Evolutionary conservation across 345 rosid genomes (phyloP), one percentile per base, ranked within the genome.

Genomic region (Gossypium mustelinum): DNA sequence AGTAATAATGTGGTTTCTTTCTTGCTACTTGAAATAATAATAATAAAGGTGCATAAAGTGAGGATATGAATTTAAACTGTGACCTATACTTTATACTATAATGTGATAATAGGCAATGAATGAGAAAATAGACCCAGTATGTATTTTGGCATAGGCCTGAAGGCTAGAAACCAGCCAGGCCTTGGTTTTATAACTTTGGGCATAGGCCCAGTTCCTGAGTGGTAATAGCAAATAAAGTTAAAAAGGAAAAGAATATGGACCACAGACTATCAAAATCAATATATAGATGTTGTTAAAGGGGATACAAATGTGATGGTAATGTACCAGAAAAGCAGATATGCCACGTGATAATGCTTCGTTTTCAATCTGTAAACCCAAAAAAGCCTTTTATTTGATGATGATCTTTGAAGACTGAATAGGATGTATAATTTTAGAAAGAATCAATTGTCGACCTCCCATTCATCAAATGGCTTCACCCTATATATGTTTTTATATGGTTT

Each of bases 311-410:
- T 25, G 58, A 68, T 25, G 72, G 14, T 25, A 48, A 68, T 50
- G 72, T 16, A 50, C 16, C 44, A 13, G 41, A 68, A 24, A 68
- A 12, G 57, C 14, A 24, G 7, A 68, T 25, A 51, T 24, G 58
- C 44, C 72, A 48, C 58, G 58, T 68, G 72, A 68, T 48, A 13
- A 47, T 68, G 72, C 20, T 67, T 22, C 1, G 27, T 34, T 44
- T 65, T 65, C 70, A 44, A 65, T 41, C 69, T 8, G 68, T 9
- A 39, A 62, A 25, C 50, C 47, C 48, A 22, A n/a, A 63, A 17
- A 17, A 9, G 68, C 48, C 68, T 41, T 39, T 64, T 3, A 41
- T 4, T 41, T 64, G 14, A 64, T 41, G 14, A 41, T n/a, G 67
- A 8, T 27, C 44, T 0, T 9, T 14, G 48, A 39, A 64, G 18